Base-by-base conservation (phyloP, 257 asterid genomes). In the Ajuga chamaepitys region DNA sequence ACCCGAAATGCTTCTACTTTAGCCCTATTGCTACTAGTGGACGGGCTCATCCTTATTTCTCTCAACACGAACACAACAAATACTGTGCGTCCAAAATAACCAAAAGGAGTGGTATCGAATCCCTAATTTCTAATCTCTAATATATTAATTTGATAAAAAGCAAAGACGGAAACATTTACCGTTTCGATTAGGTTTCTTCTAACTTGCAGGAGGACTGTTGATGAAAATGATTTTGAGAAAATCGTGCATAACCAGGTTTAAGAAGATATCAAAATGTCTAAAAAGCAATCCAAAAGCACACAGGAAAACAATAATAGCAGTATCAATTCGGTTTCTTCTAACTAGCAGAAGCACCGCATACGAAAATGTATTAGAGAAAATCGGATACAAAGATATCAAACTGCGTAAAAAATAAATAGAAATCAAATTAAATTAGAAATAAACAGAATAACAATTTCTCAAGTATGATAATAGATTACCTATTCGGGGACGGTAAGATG, bases 1-100 rank as follows among this genome's bases (percentile, higher is more conserved):
- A 64, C 98, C 98, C 8, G 86, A 75, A n/a, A 69, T 55, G 70
- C 77, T 72, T 46, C 77, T 79, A 70, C 78, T 78, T 76, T 81
- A 70, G 70, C 81, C 59, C 72, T 72, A 40, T 41, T 72, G 25
- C 61, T 70, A 22, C n/a, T 74, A 4, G 74, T 50, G 64, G 75
- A 68, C 24, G 72, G 62, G 50, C 75, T 75, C 84, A 74, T 78
- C 65, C 57, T 59, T 57, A 42, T 22, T 50, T 42, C 10, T n/a
- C n/a, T n/a, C n/a, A n/a, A n/a, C n/a, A n/a, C n/a, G n/a, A n/a
- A n/a, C n/a, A n/a, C n/a, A n/a, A n/a, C n/a, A n/a, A n/a, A n/a
- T n/a, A n/a, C n/a, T n/a, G n/a, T n/a, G 17, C 55, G 46, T n/a
- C 66, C 45, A 10, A 22, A 45, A 32, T 17, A 37, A 30, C 46